Percentiles rank a stretch among this genome's conserved stretches.
These are phyloP conservation scores for Cephalotrichum gorgonifer DNA, from an alignment of 2,329 filamentous ascomycete species.

Conservation along the genomic window DNA sequence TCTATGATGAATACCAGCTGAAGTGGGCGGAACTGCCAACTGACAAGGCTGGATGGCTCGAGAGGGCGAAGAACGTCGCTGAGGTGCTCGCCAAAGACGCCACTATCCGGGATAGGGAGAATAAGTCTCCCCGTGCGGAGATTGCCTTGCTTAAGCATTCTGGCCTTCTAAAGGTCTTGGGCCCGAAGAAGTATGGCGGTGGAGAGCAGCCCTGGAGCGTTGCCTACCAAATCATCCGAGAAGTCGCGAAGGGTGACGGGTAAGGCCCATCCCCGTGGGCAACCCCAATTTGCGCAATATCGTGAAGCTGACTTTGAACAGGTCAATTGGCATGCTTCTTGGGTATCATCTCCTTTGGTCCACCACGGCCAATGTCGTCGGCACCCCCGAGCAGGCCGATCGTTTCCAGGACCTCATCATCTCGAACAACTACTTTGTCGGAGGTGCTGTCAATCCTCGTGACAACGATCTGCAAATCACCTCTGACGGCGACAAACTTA, in stretches of 20 bases:
- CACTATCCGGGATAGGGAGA: constrained; percentile 22
- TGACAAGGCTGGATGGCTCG: constrained; percentile 23
- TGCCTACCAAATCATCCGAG: constrained; percentile 48
- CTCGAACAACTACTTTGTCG: constrained; percentile 55
- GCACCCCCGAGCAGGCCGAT: constrained; percentile 48
- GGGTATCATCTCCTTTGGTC: constrained; percentile 58
- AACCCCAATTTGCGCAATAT: neutral
- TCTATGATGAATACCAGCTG: constrained; percentile 23
- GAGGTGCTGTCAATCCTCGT: constrained; percentile 55
- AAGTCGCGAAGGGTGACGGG: constrained; percentile 55
- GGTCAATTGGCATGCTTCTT: constrained; percentile 53
- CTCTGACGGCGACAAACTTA: constrained; percentile 38
- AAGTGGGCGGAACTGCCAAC: constrained; percentile 23
- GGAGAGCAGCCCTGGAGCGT: constrained; percentile 33
- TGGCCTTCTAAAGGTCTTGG: constrained; percentile 26
- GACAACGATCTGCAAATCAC: constrained; percentile 51
- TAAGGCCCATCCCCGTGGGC: constrained; percentile 14
- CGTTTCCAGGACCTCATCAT: constrained; percentile 46
- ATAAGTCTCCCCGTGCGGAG: constrained; percentile 28
- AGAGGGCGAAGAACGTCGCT: constrained; percentile 27
- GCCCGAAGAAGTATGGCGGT: constrained; percentile 28
- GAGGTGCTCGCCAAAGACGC: constrained; percentile 22
- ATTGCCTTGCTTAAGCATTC: constrained; percentile 29
- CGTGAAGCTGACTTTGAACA: constrained; percentile 9
- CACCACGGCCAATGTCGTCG: constrained; percentile 49